Evolutionary conservation across 805 yeast genomes (phyloP), one percentile per base, ranked within the genome.

Genomic region (Candida palmyrensis): DNA sequence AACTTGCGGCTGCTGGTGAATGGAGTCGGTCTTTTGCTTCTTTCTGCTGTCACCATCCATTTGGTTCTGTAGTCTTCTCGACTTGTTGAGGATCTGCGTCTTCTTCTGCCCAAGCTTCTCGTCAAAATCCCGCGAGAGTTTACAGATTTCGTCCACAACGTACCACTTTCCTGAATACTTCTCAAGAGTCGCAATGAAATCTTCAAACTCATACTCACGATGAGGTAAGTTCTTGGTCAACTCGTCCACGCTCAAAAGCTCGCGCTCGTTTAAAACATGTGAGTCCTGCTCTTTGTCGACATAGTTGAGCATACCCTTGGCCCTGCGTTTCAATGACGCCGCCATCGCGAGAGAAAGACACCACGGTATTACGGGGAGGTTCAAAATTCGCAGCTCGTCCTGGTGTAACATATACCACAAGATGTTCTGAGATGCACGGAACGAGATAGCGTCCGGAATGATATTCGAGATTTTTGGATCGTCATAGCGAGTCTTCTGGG

Each of bases 341-440:
- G 59, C 53, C 54, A 51, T 50, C 2, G 56, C 51, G 11, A 53
- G 22, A n/a, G 52, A 41, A 25, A 49, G 40, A 39, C 53, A 41
- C 51, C 51, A 55, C 2, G 56, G 52, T 6, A 54, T 28, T 11
- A 48, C 13, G 2, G 62, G 62, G n/a, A 57, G 39, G 18, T 55
- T 45, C 16, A 54, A 29, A 15, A 48, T 30, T 24, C 30, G 30
- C 17, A 47, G 49, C 7, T 41, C 45, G n/a, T 41, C 36, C 41
- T 49, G 41, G 19, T 43, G 40, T 5, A 35, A 22, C 25, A 47
- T 13, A 35, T 55, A 54, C 49, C 49, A 54, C 16, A 57, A 35
- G 23, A 57, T 47, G 34, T 57, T 55, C 17, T 39, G 44, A 10
- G 59, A 39, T 1, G 62, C 60, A 22, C 38, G 31, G 6, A 42